These are phyloP conservation scores for Tuber borchii DNA, from an alignment of 495 filamentous ascomycete genomes.

Conservation along the genomic window DNA sequence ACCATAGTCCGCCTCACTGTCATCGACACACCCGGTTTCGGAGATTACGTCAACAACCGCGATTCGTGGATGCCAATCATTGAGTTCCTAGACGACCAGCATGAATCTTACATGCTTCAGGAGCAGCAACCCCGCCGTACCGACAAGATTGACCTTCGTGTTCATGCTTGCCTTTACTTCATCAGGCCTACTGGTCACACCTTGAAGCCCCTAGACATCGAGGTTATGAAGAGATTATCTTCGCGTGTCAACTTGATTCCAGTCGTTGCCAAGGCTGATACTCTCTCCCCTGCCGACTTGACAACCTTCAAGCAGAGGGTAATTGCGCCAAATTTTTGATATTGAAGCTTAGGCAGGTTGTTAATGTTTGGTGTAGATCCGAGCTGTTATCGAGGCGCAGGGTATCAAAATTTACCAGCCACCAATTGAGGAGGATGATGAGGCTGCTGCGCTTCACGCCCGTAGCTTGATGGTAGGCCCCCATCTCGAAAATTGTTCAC, in stretches of 20 bases:
- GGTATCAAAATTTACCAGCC: slow-evolving; percentile 99
- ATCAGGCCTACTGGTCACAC: slow-evolving; percentile 97
- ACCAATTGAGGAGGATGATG: slow-evolving; percentile 94
- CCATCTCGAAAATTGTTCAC: neutral
- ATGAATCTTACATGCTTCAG: slow-evolving; percentile 99
- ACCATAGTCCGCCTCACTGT: slow-evolving; percentile 85
- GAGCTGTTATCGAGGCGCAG: slow-evolving; percentile 91
- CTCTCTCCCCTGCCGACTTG: slow-evolving; percentile 83
- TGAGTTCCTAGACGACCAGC: slow-evolving; percentile 98
- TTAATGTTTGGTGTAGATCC: slow-evolving; percentile 56
- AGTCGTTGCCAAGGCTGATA: slow-evolving; percentile 97
- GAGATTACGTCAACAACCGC: slow-evolving; percentile 99
- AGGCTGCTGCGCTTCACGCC: slow-evolving; percentile 87
- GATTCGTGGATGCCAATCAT: slow-evolving; percentile 99
- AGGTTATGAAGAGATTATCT: slow-evolving; percentile 98
- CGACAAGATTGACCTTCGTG: slow-evolving; percentile 98
- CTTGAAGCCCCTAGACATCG: slow-evolving; percentile 95
- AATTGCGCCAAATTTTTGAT: slow-evolving; percentile 38
- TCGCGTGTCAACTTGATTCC: slow-evolving; percentile 96
- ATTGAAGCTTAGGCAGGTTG: neutral
- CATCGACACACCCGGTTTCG: slow-evolving; percentile 97
- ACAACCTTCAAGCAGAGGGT: slow-evolving; percentile 90
- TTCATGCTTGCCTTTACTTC: slow-evolving; percentile 97
- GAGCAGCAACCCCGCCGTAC: slow-evolving; percentile 96
- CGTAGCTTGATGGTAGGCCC: slow-evolving; percentile 65